Evolutionary conservation across 2,329 filamentous ascomycete genomes (phyloP), one percentile per base, ranked within the genome.

Genomic region (Alternaria sp.): DNA sequence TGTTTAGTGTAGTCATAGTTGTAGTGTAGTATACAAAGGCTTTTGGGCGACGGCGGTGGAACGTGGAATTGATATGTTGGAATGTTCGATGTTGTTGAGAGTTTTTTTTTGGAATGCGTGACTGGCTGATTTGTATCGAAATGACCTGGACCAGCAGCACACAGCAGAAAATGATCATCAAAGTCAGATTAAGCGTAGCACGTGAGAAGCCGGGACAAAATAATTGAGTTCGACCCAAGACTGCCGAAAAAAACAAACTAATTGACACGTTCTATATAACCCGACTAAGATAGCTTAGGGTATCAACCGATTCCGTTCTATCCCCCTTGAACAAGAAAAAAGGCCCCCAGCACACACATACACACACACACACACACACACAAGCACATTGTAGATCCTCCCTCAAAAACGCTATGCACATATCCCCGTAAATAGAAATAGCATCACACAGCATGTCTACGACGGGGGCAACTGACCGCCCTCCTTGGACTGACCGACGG

Each of bases 381-480:
- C 14, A 39, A 31, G 2, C 17, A 17, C 17, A 17, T 17, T 17
- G 17, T 17, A 17, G 17, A 17, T 17, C 17, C 17, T 17, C 17
- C 17, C 17, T 17, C 17, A 17, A 17, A 17, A 17, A 17, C 17
- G 17, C 17, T 17, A 17, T 17, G 17, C 17, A 17, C 17, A 17
- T 17, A 17, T 17, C 17, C 17, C 33, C 21, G 13, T 21, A 41
- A 24, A 17, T 13, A 34, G 13, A 26, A 45, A 10, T 17, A 33
- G 14, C 2, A 17, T 17, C 17, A 17, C 17, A 17, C 17, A 51
- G 29, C 11, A 11, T 26, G 5, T 50, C 50, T 73, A 72, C 55
- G 66, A 65, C 52, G 71, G 71, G 39, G 70, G 69, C 48, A 73
- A 40, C 53, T 69, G 51, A 2, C 69, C 70, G 3, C 70, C 70